These are phyloP conservation scores for Chaetomium fimeti DNA, from an alignment of 495 filamentous ascomycete genomes.

Conservation along the genomic window DNA sequence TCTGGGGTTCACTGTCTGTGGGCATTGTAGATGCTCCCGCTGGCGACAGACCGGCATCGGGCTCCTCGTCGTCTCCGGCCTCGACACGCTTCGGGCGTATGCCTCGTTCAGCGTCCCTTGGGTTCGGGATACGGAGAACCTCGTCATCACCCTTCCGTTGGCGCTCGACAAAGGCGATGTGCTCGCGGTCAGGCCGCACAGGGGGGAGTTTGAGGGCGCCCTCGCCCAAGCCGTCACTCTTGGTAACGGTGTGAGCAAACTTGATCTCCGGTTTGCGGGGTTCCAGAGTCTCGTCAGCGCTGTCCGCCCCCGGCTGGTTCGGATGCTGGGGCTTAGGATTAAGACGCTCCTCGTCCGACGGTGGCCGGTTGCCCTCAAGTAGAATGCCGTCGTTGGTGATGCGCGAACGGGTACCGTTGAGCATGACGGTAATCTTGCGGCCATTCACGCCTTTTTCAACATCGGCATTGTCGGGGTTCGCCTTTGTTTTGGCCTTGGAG, in stretches of 20 bases:
- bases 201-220: slow-evolving; percentile 49
- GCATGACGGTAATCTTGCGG: slow-evolving; percentile 72
- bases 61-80: slow-evolving; percentile 43
- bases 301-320: neutral
- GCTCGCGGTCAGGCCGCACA: slow-evolving; percentile 63
- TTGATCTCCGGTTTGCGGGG: slow-evolving; percentile 49
- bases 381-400: slow-evolving; percentile 51
- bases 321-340: slow-evolving; percentile 11
- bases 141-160: slow-evolving; percentile 72
- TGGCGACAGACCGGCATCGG: slow-evolving; percentile 23
- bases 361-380: slow-evolving; percentile 24
- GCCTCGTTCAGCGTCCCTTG: slow-evolving; percentile 80
- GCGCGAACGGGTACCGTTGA: slow-evolving; percentile 45
- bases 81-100: slow-evolving; percentile 63
- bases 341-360: slow-evolving; percentile 16
- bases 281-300: slow-evolving; percentile 35
- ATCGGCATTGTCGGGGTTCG: slow-evolving; percentile 52
- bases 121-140: slow-evolving; percentile 80
- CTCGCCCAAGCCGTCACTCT: slow-evolving; percentile 44
- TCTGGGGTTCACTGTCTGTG: slow-evolving; percentile 28
- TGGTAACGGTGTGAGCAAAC: slow-evolving; percentile 61
- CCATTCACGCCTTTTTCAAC: slow-evolving; percentile 69
- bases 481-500: slow-evolving; percentile 54
- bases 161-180: slow-evolving; percentile 82
- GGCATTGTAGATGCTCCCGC: slow-evolving; percentile 18